Evolutionary conservation across 805 yeast genomes (phyloP), one percentile per base, ranked within the genome.

Genomic region (Candida nonsorbophila): DNA sequence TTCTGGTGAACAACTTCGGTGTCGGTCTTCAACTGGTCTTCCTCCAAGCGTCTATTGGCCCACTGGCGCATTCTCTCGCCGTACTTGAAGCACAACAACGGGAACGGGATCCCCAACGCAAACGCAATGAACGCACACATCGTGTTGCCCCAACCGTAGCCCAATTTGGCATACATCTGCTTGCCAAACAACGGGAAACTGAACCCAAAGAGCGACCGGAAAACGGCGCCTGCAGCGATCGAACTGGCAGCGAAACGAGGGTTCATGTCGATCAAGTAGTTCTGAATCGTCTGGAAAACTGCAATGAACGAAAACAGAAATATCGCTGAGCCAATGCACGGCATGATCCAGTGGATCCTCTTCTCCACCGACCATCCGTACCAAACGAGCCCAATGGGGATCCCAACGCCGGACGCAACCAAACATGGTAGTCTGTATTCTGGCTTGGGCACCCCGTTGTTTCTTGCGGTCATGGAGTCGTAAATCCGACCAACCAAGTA

Each of bases 101-200:
- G 86, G 59, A 74, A 73, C 3, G 87, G 86, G n/a, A 78, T 54
- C 7, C 85, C 84, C 29, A 79, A 56, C 1, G 66, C 67, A 10
- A 77, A 36, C 6, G 72, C 79, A 28, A 79, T 51, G 22, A 77
- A 58, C 0, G 71, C 86, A 49, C 77, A 74, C 42, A 80, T 47
- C 0, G 83, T 71, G 45, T 74, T 72, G 14, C 84, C 84, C 86
- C 85, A 79, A 4, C 84, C 84, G 41, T 77, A 77, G 13, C 79
- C 79, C 25, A 81, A 50, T 7, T 34, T 51, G 25, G 51, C 53
- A 48, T 76, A 81, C 79, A 80, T 72, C 6, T 67, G 55, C 6
- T 62, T 51, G 3, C 81, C 83, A 50, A 78, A 77, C 23, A 79
- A 54, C 5, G 87, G 92, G 58, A 82, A 79, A 7, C 72, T 62